Evolutionary conservation across 345 rosid genomes (phyloP).

Genomic region (Iberis pinnata): DNA sequence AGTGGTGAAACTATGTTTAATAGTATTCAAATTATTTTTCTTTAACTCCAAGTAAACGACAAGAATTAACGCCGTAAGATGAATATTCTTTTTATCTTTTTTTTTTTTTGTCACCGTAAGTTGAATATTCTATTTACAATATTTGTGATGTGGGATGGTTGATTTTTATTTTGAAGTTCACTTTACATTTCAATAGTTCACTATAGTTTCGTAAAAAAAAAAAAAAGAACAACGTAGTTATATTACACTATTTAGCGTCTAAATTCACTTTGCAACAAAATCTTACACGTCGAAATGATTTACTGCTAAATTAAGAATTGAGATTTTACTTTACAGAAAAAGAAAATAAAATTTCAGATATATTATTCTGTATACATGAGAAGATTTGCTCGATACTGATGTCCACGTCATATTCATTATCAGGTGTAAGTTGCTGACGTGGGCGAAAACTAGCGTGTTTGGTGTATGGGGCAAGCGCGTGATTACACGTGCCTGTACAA

Average conservation of each 20-base stretch:
- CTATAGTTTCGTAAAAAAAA: too few species aligned
- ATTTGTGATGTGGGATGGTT: not conserved
- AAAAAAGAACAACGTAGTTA: not conserved
- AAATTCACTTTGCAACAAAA: not conserved
- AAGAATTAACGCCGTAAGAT: not conserved
- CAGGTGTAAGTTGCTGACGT: too few species aligned
- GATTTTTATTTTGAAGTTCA: too few species aligned
- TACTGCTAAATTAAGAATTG: too few species aligned
- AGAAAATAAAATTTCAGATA: not conserved
- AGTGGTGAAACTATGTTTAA: constrained; percentile 30
- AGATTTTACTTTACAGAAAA: too few species aligned
- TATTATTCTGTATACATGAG: too few species aligned
- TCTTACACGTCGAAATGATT: too few species aligned
- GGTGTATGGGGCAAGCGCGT: constrained; percentile 8
- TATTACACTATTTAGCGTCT: not conserved
- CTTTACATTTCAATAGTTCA: too few species aligned
- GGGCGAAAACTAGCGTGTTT: not conserved
- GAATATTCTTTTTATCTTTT: not conserved
- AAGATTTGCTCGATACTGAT: too few species aligned
- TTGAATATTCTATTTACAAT: not conserved
- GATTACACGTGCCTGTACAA: not conserved
- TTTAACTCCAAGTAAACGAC: too few species aligned
- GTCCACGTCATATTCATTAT: too few species aligned
- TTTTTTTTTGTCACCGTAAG: too few species aligned
- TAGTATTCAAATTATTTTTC: not conserved